Percentiles rank a stretch among this genome's conserved stretches.
Evolutionary conservation across 768 basidiomycete species (phyloP).

Genomic region (Arthromyces matolae): DNA sequence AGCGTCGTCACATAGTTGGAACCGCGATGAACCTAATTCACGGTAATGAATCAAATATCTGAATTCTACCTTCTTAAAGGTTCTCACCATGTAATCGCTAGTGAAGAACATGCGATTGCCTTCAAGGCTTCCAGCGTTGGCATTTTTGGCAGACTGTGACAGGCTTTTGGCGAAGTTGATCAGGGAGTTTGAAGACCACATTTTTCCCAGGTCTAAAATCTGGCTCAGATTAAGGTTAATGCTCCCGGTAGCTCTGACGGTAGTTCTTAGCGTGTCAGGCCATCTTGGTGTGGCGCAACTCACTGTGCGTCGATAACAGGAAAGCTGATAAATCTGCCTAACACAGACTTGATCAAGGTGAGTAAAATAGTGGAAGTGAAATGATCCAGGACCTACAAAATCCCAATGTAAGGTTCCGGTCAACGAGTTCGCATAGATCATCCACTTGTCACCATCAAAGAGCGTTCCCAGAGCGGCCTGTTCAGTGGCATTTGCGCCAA

Average conservation of each 20-base stretch:
- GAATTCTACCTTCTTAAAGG: neutral
- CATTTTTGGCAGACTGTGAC: constrained; percentile 31
- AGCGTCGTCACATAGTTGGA: constrained; percentile 55
- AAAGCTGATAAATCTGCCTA: constrained; percentile 17
- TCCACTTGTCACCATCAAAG: constrained; percentile 63
- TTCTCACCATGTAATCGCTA: constrained; percentile 62
- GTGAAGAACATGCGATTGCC: constrained; percentile 64
- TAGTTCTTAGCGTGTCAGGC: constrained; percentile 16
- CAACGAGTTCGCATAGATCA: constrained; percentile 58
- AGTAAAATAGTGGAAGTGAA: neutral
- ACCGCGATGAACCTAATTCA: constrained; percentile 58
- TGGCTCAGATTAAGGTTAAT: constrained; percentile 55
- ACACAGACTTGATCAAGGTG: constrained; percentile 22
- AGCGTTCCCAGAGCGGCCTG: constrained; percentile 50
- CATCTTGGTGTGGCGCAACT: neutral
- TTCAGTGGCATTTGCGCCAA: constrained; percentile 40
- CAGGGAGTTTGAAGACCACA: constrained; percentile 46
- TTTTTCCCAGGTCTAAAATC: constrained; percentile 44
- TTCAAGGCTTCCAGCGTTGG: constrained; percentile 47
- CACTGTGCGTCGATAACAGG: constrained; percentile 30
- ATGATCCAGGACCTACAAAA: constrained; percentile 46
- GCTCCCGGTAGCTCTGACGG: constrained; percentile 46
- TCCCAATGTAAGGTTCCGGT: constrained; percentile 68
- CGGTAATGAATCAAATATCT: constrained; percentile 4
- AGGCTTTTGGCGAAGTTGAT: constrained; percentile 37